These are phyloP conservation scores for Diplodia mutila DNA, from an alignment of 2,329 filamentous ascomycete species.

Conservation along the genomic window DNA sequence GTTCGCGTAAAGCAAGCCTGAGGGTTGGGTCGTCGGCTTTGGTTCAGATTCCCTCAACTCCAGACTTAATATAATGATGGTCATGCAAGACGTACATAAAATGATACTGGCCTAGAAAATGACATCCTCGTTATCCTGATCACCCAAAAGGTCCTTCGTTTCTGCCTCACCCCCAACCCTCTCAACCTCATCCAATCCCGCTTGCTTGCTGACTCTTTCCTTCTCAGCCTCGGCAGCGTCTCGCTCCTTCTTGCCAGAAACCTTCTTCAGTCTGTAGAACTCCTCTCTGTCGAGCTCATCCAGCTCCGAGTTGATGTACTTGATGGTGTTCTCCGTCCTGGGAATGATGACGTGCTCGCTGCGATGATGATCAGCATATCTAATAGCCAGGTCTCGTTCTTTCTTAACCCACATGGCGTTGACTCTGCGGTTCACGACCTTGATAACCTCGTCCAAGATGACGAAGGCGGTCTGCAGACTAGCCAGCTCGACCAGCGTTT, in stretches of 20 bases:
- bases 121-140: constrained; percentile 79
- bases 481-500: constrained; percentile 91
- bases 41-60: not conserved
- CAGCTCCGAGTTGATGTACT: constrained; percentile 98
- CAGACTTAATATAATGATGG: not conserved
- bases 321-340: constrained; percentile 98
- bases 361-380: constrained; percentile 5
- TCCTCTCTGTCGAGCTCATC: constrained; percentile 98
- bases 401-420: constrained; percentile 79
- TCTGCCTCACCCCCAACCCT: constrained; percentile 39
- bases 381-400: not conserved
- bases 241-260: constrained; percentile 71
- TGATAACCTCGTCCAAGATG: constrained; percentile 97
- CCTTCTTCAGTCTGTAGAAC: constrained; percentile 96
- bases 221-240: constrained; percentile 49
- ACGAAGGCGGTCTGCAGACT: constrained; percentile 98
- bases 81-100: not conserved
- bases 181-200: constrained; percentile 25
- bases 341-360: constrained; percentile 96
- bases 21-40: not conserved
- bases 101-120: constrained; percentile 65
- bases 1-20: not conserved
- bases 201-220: constrained; percentile 49
- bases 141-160: constrained; percentile 69
- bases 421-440: constrained; percentile 97